These are phyloP conservation scores for Penicillium angulare DNA, from an alignment of 495 filamentous ascomycete genomes.

Conservation along the genomic window DNA sequence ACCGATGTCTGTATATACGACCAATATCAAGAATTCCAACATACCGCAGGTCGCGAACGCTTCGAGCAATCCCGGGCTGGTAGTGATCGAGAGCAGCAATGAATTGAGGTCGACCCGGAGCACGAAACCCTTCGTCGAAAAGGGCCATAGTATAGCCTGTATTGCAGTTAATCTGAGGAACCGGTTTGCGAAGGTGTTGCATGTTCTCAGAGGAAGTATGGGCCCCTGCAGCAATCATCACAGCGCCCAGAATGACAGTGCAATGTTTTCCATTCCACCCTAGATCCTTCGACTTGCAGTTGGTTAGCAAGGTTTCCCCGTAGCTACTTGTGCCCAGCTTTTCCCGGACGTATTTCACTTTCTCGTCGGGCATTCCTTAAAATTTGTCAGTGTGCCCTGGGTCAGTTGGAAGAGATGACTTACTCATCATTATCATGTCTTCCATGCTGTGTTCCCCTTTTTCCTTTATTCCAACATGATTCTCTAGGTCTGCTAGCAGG, in stretches of 20 bases:
- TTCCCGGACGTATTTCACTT: background rate
- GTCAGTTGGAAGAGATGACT: too few species aligned
- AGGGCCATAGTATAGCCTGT: background rate
- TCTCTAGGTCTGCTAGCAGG: too few species aligned
- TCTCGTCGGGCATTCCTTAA: background rate
- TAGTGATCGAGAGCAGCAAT: constrained; percentile 4
- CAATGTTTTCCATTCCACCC: background rate
- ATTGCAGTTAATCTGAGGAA: background rate
- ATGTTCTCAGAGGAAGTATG: background rate
- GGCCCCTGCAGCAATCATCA: constrained; percentile 3
- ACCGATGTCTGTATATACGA: too few species aligned
- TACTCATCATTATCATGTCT: too few species aligned
- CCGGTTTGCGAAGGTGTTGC: background rate
- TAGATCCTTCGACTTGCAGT: background rate
- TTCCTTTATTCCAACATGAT: too few species aligned
- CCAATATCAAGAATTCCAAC: background rate
- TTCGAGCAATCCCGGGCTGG: constrained; percentile 2
- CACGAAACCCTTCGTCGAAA: background rate
- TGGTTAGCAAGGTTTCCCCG: background rate
- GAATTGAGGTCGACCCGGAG: constrained; percentile 5
- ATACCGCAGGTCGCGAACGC: constrained; percentile 1
- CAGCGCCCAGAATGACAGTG: constrained; percentile 3
- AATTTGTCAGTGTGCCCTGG: background rate
- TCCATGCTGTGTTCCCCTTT: too few species aligned
- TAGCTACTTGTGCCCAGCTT: background rate